Percentiles rank a stretch among this genome's conserved stretches.
phyloP scores from a whole-genome alignment of 2,329 filamentous ascomycete genomes.

The Clonostachys solani region DNA sequence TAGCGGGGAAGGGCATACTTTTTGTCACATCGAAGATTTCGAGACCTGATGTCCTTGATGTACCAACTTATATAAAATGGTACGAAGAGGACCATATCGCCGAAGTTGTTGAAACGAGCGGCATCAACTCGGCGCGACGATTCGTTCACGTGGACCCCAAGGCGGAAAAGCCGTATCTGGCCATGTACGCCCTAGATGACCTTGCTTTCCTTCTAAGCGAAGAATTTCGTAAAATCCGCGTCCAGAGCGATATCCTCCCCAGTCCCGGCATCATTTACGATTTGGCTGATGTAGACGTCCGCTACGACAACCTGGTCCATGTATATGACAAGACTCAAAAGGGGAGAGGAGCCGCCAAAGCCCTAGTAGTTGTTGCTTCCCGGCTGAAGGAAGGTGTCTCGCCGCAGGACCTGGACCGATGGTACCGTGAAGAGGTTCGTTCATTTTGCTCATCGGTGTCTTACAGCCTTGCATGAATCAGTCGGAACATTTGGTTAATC shows the following conservation, averaged over 20 bases:
- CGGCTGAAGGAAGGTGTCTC: conserved; percentile 4
- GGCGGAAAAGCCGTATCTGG: conserved; percentile 22
- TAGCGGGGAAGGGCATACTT: conserved; percentile 18
- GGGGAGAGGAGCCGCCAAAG: conserved; percentile 8
- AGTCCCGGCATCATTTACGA: conserved; percentile 12
- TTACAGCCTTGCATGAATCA: no score
- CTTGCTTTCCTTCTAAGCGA: conserved; percentile 22
- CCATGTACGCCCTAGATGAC: conserved; percentile 27
- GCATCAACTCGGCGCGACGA: conserved; percentile 23
- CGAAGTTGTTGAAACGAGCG: conserved; percentile 23
- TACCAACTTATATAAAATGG: conserved; percentile 24
- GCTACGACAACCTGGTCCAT: conserved; percentile 12
- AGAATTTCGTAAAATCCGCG: conserved; percentile 23
- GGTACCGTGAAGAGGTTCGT: conserved; percentile 13
- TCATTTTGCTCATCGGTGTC: not conserved
- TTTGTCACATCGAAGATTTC: conserved; percentile 20
- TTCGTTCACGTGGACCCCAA: conserved; percentile 18
- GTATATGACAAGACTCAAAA: conserved; percentile 12
- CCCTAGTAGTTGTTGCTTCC: conserved; percentile 1
- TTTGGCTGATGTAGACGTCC: conserved; percentile 11
- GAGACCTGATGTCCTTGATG: conserved; percentile 16
- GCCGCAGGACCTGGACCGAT: conserved; percentile 11
- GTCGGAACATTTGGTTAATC: no score
- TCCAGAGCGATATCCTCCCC: conserved; percentile 20
- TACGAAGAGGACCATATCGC: conserved; percentile 32